Conservation (phyloP, 768 basidiomycete genomes). For the Lactarius sanguifluus region DNA sequence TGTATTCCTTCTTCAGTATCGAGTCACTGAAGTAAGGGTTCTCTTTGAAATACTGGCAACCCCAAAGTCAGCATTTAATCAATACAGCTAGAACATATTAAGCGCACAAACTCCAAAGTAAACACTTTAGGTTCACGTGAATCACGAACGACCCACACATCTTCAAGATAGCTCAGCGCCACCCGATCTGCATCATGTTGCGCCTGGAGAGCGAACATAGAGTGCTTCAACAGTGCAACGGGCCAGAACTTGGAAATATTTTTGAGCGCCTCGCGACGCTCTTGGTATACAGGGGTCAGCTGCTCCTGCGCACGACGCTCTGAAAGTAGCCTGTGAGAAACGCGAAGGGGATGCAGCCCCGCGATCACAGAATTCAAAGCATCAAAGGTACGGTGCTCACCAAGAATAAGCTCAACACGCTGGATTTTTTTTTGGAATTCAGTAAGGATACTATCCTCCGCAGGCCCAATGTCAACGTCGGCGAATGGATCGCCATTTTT, state of each 20-base stretch:
- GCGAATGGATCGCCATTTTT: conserved; percentile 58
- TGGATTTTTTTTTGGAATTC: conserved; percentile 66
- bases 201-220: conserved; percentile 57
- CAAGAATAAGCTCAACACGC: conserved; percentile 69
- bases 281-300: conserved; percentile 62
- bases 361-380: conserved; percentile 2
- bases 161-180: conserved; percentile 81
- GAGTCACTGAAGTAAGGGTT: conserved; percentile 80
- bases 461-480: conserved; percentile 66
- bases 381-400: conserved; percentile 43
- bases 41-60: conserved; percentile 71
- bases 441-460: conserved; percentile 68
- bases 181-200: conserved; percentile 76
- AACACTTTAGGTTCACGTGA: conserved; percentile 73
- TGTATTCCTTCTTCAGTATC: conserved; percentile 81
- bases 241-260: conserved; percentile 81
- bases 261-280: conserved; percentile 65
- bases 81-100: conserved; percentile 18
- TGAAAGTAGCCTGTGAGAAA: conserved; percentile 35
- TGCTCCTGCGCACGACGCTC: conserved; percentile 64
- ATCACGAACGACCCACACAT: conserved; percentile 81
- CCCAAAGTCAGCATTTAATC: conserved; percentile 8
- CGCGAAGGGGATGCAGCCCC: conserved; percentile 12
- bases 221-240: conserved; percentile 77
- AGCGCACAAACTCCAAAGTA: conserved; percentile 85